Evolutionary conservation across 1,284 basidiomycete genomes (phyloP).

Genomic region (Agroathelia rolfsii): DNA sequence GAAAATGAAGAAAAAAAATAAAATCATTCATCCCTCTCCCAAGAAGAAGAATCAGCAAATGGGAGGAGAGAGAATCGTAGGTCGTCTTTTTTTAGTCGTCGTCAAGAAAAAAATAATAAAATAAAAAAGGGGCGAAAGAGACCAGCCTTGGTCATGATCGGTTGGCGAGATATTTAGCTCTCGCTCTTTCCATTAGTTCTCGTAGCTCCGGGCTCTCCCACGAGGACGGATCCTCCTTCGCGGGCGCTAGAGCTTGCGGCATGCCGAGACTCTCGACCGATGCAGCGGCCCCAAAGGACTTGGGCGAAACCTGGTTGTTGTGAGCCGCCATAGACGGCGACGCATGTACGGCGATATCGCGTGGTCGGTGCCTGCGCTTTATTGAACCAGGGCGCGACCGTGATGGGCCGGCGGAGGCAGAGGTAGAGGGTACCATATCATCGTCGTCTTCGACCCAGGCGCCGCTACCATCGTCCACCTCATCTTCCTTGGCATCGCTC

Average conservation of each 20-base stretch:
- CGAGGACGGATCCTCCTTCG: constrained; percentile 25
- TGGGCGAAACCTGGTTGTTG: constrained; percentile 13
- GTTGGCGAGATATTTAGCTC: constrained; percentile 27
- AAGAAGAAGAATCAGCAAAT: no score
- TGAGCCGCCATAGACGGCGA: constrained; percentile 18
- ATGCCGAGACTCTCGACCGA: constrained; percentile 21
- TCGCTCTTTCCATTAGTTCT: constrained; percentile 54
- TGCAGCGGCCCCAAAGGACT: constrained; percentile 17
- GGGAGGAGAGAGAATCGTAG: no score
- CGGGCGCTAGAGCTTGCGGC: constrained; percentile 14
- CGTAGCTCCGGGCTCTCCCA: constrained; percentile 52
- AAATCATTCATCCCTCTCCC: no score
- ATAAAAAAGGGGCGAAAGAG: background rate
- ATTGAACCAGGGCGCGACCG: constrained; percentile 19
- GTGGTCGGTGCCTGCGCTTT: constrained; percentile 20
- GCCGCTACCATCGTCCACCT: constrained; percentile 61
- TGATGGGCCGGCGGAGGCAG: constrained; percentile 12
- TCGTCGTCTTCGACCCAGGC: constrained; percentile 53
- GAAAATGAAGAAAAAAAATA: no score
- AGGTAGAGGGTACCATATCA: background rate
- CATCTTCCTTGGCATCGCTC: constrained; percentile 61
- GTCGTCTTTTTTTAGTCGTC: no score
- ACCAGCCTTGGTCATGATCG: constrained; percentile 8
- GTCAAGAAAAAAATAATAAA: constrained; percentile 2
- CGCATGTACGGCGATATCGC: constrained; percentile 17